A percentile compares a stretch with the other conserved stretches of the same genome.
phyloP scores from a whole-genome alignment of 164 flowering plant genomes.

The Vitis riparia region DNA sequence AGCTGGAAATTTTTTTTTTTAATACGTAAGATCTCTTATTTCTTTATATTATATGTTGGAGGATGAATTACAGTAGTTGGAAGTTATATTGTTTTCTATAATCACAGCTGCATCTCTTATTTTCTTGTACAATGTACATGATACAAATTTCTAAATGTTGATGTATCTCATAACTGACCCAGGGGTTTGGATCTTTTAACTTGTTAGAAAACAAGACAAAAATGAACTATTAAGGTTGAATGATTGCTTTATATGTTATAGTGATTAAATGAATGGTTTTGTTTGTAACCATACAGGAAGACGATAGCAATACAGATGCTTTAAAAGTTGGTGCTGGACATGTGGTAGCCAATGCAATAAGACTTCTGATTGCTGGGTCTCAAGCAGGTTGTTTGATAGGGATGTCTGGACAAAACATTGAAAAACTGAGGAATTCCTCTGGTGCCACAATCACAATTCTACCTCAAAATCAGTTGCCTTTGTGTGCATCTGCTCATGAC shows the following conservation, averaged over 20 bases:
- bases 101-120: neutral
- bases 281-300: slow-evolving; percentile 37
- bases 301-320: slow-evolving; percentile 40
- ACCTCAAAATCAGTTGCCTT: slow-evolving; percentile 74
- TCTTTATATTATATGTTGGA: too few species aligned
- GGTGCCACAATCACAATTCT: slow-evolving; percentile 71
- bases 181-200: neutral
- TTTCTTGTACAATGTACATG: too few species aligned
- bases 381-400: slow-evolving; percentile 94
- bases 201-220: neutral
- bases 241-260: neutral
- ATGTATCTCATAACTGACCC: too few species aligned
- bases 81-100: neutral
- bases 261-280: slow-evolving; percentile 1
- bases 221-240: neutral
- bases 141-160: too few species aligned
- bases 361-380: slow-evolving; percentile 90
- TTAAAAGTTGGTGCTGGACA: slow-evolving; percentile 47
- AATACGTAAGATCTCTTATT: too few species aligned
- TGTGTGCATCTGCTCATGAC: slow-evolving; percentile 90
- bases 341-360: slow-evolving; percentile 69
- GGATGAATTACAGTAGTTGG: neutral
- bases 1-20: too few species aligned
- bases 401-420: slow-evolving; percentile 82
- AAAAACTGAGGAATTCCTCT: slow-evolving; percentile 65